Evolutionary conservation across 148 eudicot species (phyloP), one percentile per base, ranked within the genome.

Genomic region (Vaccinium macrocarpon): DNA sequence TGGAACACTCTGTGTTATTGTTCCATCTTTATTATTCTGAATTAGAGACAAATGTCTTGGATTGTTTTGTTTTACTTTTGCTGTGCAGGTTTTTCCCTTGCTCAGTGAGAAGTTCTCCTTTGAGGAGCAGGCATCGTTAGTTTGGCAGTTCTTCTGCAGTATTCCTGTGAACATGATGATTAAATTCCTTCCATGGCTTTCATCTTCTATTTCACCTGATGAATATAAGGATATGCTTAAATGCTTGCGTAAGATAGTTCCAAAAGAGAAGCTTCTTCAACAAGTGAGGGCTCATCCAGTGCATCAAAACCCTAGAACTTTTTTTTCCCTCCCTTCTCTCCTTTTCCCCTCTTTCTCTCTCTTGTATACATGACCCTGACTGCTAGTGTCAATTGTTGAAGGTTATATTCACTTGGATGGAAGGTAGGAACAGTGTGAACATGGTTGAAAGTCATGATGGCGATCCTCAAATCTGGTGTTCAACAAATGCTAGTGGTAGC

Each of bases 141-240:
- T 94, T 6, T 97, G 99, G 99, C 96, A 92, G 81, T 97, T 97
- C 86, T 88, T 97, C 84, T 97, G 99, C 90, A 95, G 98, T 86
- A 97, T 97, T 88, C 99, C 99, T 82, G 97, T 93, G 76, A 92
- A 92, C 91, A 93, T 97, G 98, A 93, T 97, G 99, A 93, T 88
- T 81, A 95, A 97, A 85, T 97, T 97, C 87, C 94, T 97, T 66
- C 99, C 99, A 29, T 97, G 99, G 99, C 95, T 97, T 87, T 93
- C 96, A 50, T 93, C 96, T 82, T 97, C 94, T 64, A 91, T 97
- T 53, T 95, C 97, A 53, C 46, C 88, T 83, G 99, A 93, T 79
- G 99, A 97, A 82, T 87, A 87, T 75, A 93, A 92, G 88, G 97
- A 95, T 86, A 93, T 97, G 98, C 94, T 88, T 57, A 93, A 90